Percentiles rank a stretch among this genome's conserved stretches.
Evolutionary conservation across 2,329 filamentous ascomycete genomes (phyloP).

Genomic region (Zalaria obscura): DNA sequence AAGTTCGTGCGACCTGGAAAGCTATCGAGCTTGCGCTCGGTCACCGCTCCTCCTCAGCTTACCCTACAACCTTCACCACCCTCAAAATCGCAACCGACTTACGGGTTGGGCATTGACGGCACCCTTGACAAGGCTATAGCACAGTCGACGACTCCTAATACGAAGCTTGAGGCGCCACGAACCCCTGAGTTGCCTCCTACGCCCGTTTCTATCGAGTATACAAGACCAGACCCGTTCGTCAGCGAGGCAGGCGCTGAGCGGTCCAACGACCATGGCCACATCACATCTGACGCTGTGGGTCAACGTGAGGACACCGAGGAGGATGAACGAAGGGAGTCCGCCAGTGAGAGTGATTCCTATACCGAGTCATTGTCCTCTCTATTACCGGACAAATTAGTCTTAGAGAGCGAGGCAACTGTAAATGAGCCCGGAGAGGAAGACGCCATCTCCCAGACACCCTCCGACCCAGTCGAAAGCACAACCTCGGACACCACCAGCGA

Average conservation of each 20-base stretch:
- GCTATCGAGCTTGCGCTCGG: conserved; percentile 12
- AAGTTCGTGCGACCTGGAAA: conserved; percentile 3
- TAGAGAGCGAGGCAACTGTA: too few species aligned
- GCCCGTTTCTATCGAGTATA: background rate
- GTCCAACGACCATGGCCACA: background rate
- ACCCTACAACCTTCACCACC: conserved; percentile 29
- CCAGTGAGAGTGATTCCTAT: too few species aligned
- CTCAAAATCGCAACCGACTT: conserved; percentile 14
- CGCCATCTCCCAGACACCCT: too few species aligned
- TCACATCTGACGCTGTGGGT: too few species aligned
- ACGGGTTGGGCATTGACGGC: background rate
- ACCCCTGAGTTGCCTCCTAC: conserved; percentile 2
- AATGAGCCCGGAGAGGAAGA: too few species aligned
- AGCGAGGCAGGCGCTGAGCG: background rate
- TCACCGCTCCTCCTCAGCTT: conserved; percentile 26
- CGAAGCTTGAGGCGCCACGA: background rate
- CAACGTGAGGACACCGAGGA: too few species aligned
- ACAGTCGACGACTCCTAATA: background rate
- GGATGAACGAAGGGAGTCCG: too few species aligned
- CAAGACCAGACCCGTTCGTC: background rate
- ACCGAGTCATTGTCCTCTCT: too few species aligned
- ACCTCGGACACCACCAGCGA: background rate
- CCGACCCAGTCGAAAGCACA: too few species aligned
- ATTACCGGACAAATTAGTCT: too few species aligned
- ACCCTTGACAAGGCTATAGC: background rate